Conservation (phyloP, 768 basidiomycete species). For the Saitozyma sp. region DNA sequence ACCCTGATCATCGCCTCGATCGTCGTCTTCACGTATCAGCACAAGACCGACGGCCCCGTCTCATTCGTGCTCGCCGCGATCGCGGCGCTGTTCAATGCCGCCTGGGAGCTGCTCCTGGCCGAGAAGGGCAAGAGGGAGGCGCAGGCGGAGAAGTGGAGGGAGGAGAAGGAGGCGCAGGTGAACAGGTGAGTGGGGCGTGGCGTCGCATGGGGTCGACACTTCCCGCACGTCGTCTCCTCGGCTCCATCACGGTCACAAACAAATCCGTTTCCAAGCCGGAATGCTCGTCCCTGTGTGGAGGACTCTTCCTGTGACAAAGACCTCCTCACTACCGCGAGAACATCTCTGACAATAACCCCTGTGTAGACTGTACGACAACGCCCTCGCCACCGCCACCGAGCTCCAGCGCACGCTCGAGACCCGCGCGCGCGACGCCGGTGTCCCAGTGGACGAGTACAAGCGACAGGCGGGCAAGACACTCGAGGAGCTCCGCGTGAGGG, state of each 20-base stretch:
- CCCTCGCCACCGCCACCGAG: conserved; percentile 15
- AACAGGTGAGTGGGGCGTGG: conserved; percentile 4
- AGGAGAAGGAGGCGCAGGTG: conserved; percentile 13
- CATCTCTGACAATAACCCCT: no score
- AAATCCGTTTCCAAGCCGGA: no score
- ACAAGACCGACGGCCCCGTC: conserved; percentile 13
- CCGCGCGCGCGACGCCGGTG: conserved; percentile 28
- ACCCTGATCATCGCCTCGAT: conserved; percentile 19
- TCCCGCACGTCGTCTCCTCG: no score
- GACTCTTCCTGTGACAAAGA: no score
- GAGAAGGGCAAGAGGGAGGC: conserved; percentile 17
- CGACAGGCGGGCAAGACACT: conserved; percentile 5
- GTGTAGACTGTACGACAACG: conserved; percentile 8
- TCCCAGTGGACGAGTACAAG: conserved; percentile 33
- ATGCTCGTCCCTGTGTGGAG: no score
- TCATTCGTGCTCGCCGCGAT: conserved; percentile 24
- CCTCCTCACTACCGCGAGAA: no score
- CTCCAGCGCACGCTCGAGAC: conserved; percentile 21
- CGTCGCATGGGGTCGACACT: no score
- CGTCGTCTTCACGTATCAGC: conserved; percentile 21
- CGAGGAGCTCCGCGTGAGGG: not conserved
- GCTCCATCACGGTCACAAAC: no score
- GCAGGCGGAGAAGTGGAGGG: conserved; percentile 22
- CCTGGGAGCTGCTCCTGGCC: conserved; percentile 13
- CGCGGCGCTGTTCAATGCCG: conserved; percentile 13